Evolutionary conservation across 106 monocot genomes (phyloP).

Genomic region (Cymbidium sinense): DNA sequence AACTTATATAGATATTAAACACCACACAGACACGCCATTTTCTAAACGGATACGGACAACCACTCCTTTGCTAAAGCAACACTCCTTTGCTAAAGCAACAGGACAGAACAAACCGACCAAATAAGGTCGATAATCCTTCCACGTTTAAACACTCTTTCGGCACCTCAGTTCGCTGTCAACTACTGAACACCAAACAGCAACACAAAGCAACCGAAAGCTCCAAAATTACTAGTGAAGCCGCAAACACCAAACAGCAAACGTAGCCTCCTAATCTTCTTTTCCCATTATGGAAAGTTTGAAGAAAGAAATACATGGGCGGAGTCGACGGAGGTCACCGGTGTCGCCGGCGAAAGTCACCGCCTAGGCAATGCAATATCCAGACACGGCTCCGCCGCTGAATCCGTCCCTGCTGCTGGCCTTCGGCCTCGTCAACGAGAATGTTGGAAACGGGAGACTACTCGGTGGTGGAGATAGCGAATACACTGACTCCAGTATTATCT

Average conservation of each 20-base stretch:
- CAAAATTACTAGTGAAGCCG: neutral
- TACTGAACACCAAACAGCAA: neutral
- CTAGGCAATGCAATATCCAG: neutral
- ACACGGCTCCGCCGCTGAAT: neutral
- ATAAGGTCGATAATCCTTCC: neutral
- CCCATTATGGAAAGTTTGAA: neutral
- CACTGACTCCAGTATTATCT: neutral
- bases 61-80: neutral
- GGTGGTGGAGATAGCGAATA: conserved; percentile 1
- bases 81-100: neutral
- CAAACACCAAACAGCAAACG: neutral
- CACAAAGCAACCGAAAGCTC: neutral
- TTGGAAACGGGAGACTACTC: conserved; percentile 8
- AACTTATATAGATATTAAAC: neutral
- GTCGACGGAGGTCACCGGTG: neutral
- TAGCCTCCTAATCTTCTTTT: neutral
- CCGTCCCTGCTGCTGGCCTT: neutral
- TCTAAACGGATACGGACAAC: too few relatives aligned
- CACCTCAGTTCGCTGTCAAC: neutral
- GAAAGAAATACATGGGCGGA: too few relatives aligned
- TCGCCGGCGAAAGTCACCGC: neutral
- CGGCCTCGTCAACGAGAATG: neutral
- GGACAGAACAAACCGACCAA: neutral
- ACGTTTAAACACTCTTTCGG: neutral
- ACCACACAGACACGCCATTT: neutral